Evolutionary conservation across 345 rosid species (phyloP), one percentile per base, ranked within the genome.

Genomic region (Combretum micranthum): DNA sequence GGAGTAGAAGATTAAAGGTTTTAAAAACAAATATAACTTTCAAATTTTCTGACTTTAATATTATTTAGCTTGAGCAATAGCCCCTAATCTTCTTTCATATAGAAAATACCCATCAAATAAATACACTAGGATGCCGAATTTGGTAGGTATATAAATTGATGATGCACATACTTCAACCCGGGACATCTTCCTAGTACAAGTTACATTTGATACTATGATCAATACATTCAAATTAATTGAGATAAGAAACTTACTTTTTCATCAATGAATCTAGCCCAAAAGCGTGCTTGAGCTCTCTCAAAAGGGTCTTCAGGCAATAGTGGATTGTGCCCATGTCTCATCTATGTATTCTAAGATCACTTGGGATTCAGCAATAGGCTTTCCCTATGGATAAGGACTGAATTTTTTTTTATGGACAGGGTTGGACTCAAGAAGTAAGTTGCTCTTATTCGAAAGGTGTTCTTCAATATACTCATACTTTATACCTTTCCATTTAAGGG

Each of bases 241-340:
- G n/a, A n/a, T n/a, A n/a, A n/a, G n/a, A n/a, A n/a, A 22, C 4
- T 37, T 62, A 74, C 80, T 74, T 77, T 65, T 13, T 77, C 80
- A 51, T 77, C 85, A 4, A 72, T 47, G 69, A 80, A 69, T n/a
- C 65, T 74, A 11, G 78, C 69, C 85, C 78, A 80, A 39, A 80
- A 72, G 1, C 70, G 66, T 67, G 80, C 75, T 55, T 51, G 22
- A 57, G 82, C 74, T 67, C 67, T 67, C 13, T 68, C 69, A 37
- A 69, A 61, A 48, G 80, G 78, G 55, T 80, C 76, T 14, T 25
- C 56, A 13, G 82, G 80, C 52, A 77, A 57, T 22, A 77, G 57
- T 15, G 76, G 82, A 55, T 69, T 62, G 15, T 22, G 60, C 64
- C 80, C 85, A 77, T 4, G 76, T 80, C 46, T 77, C 72, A 12